A percentile compares a stretch with the other conserved stretches of the same genome.
These are phyloP conservation scores for Rosa chinensis DNA, from an alignment of 306 rosid genomes.

Conservation along the genomic window DNA sequence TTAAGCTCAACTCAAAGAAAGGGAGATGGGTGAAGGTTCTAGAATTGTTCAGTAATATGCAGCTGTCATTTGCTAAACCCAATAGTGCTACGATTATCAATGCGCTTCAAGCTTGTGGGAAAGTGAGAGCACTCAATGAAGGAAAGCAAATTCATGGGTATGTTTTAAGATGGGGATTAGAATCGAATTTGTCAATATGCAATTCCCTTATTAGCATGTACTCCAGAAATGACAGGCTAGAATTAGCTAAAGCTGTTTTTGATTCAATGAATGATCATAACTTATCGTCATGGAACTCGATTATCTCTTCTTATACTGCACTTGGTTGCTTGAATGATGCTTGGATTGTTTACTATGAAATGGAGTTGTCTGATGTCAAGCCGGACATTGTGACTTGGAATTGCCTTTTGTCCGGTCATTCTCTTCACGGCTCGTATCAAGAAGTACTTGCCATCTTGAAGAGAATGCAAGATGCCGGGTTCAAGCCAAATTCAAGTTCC, in stretches of 20 bases:
- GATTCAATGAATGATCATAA: slow-evolving; percentile 49
- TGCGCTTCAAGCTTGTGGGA: slow-evolving; percentile 67
- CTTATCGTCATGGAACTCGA: slow-evolving; percentile 68
- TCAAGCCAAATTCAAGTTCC: slow-evolving; percentile 57
- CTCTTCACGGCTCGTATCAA: slow-evolving; percentile 46
- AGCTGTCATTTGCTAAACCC: slow-evolving; percentile 39
- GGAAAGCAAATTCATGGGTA: slow-evolving; percentile 81
- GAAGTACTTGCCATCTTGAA: slow-evolving; percentile 39
- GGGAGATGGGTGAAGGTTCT: slow-evolving; percentile 51
- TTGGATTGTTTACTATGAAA: slow-evolving; percentile 36
- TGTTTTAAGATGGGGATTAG: slow-evolving; percentile 45
- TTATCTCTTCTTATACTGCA: slow-evolving; percentile 48
- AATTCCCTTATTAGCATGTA: slow-evolving; percentile 68
- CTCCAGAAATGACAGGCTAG: slow-evolving; percentile 52
- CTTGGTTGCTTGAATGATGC: slow-evolving; percentile 49
- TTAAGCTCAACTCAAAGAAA: slow-evolving; percentile 56
- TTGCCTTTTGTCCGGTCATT: slow-evolving; percentile 64
- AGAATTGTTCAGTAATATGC: slow-evolving; percentile 48
- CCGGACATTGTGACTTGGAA: slow-evolving; percentile 77
- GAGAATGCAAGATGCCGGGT: slow-evolving; percentile 44
- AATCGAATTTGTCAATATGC: slow-evolving; percentile 49
- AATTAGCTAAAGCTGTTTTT: slow-evolving; percentile 51
- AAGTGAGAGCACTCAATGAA: slow-evolving; percentile 56
- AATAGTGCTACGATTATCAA: slow-evolving; percentile 46
- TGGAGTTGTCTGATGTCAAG: slow-evolving; percentile 42